phyloP scores from a whole-genome alignment of 768 basidiomycete species.

The Tephrocybe sp. region DNA sequence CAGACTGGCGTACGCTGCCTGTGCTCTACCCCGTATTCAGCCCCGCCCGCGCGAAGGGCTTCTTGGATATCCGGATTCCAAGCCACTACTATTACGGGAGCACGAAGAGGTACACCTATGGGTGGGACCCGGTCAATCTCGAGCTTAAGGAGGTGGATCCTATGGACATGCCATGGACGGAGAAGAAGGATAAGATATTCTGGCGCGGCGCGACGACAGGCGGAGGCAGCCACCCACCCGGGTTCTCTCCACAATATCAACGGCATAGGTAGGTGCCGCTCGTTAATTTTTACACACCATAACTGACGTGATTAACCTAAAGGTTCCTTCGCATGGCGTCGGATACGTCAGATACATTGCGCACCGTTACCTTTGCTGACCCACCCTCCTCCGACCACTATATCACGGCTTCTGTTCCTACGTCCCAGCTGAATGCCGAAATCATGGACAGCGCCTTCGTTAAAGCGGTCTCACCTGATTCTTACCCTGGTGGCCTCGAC shows the following conservation, averaged over 20 bases:
- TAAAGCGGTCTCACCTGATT: conserved; percentile 64
- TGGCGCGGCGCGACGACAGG: conserved; percentile 98
- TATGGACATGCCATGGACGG: conserved; percentile 88
- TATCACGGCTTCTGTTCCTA: conserved; percentile 60
- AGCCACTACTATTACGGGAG: conserved; percentile 95
- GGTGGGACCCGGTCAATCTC: conserved; percentile 79
- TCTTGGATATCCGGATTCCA: conserved; percentile 89
- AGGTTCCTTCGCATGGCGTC: conserved; percentile 80
- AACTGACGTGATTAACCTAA: not conserved
- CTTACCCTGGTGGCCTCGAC: conserved; percentile 75
- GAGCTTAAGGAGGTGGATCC: conserved; percentile 76
- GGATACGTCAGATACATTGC: conserved; percentile 47
- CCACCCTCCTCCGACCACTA: conserved; percentile 59
- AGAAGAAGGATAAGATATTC: conserved; percentile 85
- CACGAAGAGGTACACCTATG: conserved; percentile 83
- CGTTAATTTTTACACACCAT: too few relatives aligned
- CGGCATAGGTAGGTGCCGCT: conserved; percentile 63
- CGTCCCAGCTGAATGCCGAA: conserved; percentile 65
- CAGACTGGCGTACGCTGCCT: conserved; percentile 90
- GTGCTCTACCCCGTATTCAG: conserved; percentile 93
- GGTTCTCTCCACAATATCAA: conserved; percentile 82
- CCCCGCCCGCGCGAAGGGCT: conserved; percentile 84
- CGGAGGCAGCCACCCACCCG: conserved; percentile 84
- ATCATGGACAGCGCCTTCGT: conserved; percentile 91
- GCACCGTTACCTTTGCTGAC: conserved; percentile 69